These are phyloP conservation scores for Solanum bukasovii DNA, from an alignment of 257 asterid species.

Conservation along the genomic window DNA sequence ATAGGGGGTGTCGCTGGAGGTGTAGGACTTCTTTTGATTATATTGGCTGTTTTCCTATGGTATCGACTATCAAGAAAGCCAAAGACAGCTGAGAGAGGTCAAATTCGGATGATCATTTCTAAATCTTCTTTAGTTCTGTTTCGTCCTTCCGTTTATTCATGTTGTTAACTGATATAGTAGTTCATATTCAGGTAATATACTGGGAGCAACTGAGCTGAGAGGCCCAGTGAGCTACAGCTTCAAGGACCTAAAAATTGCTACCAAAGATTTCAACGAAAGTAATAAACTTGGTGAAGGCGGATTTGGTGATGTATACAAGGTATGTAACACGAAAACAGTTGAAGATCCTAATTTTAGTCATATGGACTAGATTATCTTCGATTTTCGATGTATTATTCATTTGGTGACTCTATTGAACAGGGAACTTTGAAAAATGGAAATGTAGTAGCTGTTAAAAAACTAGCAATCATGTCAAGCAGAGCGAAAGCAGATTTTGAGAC, in stretches of 20 bases:
- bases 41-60: slow-evolving; percentile 36
- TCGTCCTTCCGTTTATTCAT: not conserved
- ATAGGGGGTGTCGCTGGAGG: slow-evolving; percentile 80
- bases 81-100: slow-evolving; percentile 33
- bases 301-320: slow-evolving; percentile 84
- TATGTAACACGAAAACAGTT: not conserved
- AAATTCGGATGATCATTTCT: not conserved
- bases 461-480: slow-evolving; percentile 35
- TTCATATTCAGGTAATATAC: slow-evolving; percentile 29
- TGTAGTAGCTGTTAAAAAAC: slow-evolving; percentile 64
- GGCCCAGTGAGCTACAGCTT: slow-evolving; percentile 56
- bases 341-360: not conserved
- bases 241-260: slow-evolving; percentile 57
- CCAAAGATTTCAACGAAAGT: slow-evolving; percentile 53
- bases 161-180: not conserved
- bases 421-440: slow-evolving; percentile 64
- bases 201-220: slow-evolving; percentile 70
- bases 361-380: not conserved
- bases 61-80: slow-evolving; percentile 36
- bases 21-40: slow-evolving; percentile 36
- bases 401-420: slow-evolving; percentile 16
- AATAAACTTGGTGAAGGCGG: slow-evolving; percentile 78
- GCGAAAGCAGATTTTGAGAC: slow-evolving; percentile 64
- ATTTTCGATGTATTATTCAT: not conserved
- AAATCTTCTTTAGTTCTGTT: not conserved